Evolutionary conservation across 2,329 filamentous ascomycete genomes (phyloP).

Genomic region (Trichothecium sympodiale): DNA sequence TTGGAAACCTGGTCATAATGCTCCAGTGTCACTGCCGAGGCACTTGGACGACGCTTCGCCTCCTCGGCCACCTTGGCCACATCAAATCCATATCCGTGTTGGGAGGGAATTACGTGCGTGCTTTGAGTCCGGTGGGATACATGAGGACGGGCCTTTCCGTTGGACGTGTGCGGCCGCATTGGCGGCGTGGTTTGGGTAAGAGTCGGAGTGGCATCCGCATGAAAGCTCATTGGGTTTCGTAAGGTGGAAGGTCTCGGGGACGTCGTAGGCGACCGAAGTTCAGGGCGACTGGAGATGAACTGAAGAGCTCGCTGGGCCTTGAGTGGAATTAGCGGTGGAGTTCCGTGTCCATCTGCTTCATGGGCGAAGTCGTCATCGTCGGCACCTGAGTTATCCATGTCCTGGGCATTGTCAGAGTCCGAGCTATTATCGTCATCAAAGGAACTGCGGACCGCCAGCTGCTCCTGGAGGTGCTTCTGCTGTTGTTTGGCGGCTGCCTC

Average conservation of each 20-base stretch:
- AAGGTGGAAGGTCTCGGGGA: slow-evolving; percentile 21
- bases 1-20: slow-evolving; percentile 22
- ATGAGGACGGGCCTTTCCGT: slow-evolving; percentile 35
- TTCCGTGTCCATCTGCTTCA: slow-evolving; percentile 8
- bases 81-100: neutral
- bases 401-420: slow-evolving; percentile 27
- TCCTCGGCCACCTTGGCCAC: too few species aligned
- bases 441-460: slow-evolving; percentile 30
- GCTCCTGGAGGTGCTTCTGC: slow-evolving; percentile 10
- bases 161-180: slow-evolving; percentile 41
- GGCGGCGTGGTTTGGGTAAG: slow-evolving; percentile 10
- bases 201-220: slow-evolving; percentile 11
- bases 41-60: too few species aligned
- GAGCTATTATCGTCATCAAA: slow-evolving; percentile 40
- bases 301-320: slow-evolving; percentile 37
- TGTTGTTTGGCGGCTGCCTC: slow-evolving; percentile 18
- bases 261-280: slow-evolving; percentile 15
- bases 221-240: slow-evolving; percentile 20
- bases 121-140: slow-evolving; percentile 33
- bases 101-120: slow-evolving; percentile 29
- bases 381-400: slow-evolving; percentile 25
- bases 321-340: slow-evolving; percentile 26
- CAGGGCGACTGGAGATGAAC: slow-evolving; percentile 36
- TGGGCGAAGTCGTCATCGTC: slow-evolving; percentile 27
- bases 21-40: slow-evolving; percentile 41